These are phyloP conservation scores for Mollisia scopiformis DNA, from an alignment of 2,329 filamentous ascomycete species.

Conservation along the genomic window DNA sequence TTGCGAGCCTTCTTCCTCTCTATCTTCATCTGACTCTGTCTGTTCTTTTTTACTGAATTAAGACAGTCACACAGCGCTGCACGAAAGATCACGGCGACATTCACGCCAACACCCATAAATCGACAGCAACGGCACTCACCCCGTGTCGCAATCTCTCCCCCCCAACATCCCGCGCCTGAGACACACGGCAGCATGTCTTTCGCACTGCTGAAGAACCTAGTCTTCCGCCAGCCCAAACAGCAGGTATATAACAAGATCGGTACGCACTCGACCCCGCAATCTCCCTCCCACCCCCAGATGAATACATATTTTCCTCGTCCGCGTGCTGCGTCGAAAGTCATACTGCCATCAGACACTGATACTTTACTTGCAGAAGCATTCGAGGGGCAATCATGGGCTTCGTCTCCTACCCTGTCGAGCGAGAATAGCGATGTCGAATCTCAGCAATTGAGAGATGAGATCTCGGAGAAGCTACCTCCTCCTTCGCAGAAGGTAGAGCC, in stretches of 20 bases:
- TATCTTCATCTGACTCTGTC: too few species aligned
- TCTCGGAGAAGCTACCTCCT: neutral
- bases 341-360: neutral
- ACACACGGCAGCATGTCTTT: neutral
- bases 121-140: neutral
- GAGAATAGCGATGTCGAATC: neutral
- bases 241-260: conserved; percentile 1
- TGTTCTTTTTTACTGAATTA: neutral
- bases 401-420: neutral
- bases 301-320: neutral
- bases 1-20: neutral
- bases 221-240: neutral
- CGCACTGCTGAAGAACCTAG: neutral
- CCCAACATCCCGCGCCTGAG: neutral
- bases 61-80: neutral
- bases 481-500: conserved; percentile 17
- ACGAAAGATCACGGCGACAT: neutral
- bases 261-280: neutral
- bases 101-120: too few species aligned
- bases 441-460: neutral
- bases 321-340: neutral
- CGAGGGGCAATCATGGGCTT: neutral
- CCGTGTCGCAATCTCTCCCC: neutral
- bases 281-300: neutral
- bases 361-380: neutral